Base-by-base conservation (phyloP, 208 protist species). In the Zelonia costaricensis region DNA sequence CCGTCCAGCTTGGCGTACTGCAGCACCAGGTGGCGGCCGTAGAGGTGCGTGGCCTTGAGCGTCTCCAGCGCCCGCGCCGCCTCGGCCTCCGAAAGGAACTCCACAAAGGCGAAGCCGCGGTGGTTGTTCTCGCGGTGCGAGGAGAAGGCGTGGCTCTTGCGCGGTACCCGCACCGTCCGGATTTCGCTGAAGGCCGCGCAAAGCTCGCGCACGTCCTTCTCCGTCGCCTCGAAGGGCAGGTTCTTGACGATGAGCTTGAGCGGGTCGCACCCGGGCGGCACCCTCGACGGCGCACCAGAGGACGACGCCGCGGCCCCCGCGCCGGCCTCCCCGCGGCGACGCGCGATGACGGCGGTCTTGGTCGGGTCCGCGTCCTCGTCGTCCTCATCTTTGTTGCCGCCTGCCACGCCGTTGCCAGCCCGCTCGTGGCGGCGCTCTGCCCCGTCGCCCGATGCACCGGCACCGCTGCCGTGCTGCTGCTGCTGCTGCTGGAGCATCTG, bases 71-170 rank as follows among this genome's bases (percentile, higher is more conserved):
- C 98, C 46, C 88, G 84, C 12, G 84, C 69, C 20, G 98, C 97
- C 68, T 99, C 98, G 59, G 92, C 62, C 69, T 96, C 86, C 0
- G 95, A 98, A 4, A 98, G 49, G 71, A 98, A 99, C 69, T 99
- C 98, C 8, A 99, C 92, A 76, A 99, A 99, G 31, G 94, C 97
- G 84, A 99, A 99, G 46, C 98, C 98, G 36, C 98, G 84, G 51
- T 98, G 92, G 63, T 89, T 86, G 68, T 96, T 95, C 48, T 97
- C 79, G 42, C 87, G 80, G 51, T 89, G 88, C 4, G 76, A 69
- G 18, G 78, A 77, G 61, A 93, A 93, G 55, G 79, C 74, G 67
- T 96, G 71, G 15, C 78, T 72, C 78, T 99, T 99, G 49, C 91
- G 92, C 22, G 98, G 98, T 45, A 99, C n/a, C 31, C 98, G 89